Evolutionary conservation across 495 filamentous ascomycete species (phyloP).

Genomic region (Lasiosphaeris hirsuta): DNA sequence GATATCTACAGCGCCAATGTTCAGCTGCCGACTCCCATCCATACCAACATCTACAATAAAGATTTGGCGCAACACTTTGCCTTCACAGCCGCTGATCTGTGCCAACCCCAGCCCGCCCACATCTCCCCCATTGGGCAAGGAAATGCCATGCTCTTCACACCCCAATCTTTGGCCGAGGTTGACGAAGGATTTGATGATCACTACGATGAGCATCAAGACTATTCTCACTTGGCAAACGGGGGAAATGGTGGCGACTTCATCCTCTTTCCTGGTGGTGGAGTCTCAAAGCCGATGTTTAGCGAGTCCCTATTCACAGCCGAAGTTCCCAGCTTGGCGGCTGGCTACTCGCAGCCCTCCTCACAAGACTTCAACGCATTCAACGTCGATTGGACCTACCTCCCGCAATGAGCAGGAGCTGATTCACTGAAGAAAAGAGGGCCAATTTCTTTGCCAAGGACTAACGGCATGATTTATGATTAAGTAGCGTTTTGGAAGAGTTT

Average conservation of each 20-base stretch:
- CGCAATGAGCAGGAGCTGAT: constrained; percentile 12
- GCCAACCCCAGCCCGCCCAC: constrained; percentile 42
- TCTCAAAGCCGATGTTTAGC: constrained; percentile 31
- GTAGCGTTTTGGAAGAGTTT: neutral
- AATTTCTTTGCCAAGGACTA: neutral
- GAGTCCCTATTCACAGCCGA: constrained; percentile 36
- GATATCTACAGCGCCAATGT: constrained; percentile 55
- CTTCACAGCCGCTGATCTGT: constrained; percentile 32
- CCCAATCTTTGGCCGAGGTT: constrained; percentile 45
- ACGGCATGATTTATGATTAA: neutral
- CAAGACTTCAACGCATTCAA: constrained; percentile 38
- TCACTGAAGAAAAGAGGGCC: neutral
- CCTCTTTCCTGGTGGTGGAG: constrained; percentile 27
- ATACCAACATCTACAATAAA: constrained; percentile 37
- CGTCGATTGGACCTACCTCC: constrained; percentile 40
- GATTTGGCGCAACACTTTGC: constrained; percentile 35
- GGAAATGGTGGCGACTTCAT: constrained; percentile 30
- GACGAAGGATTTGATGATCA: constrained; percentile 51
- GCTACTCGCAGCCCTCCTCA: constrained; percentile 39
- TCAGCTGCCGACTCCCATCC: constrained; percentile 38
- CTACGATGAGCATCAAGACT: constrained; percentile 38
- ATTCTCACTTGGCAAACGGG: constrained; percentile 20
- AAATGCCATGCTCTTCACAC: constrained; percentile 62
- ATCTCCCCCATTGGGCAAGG: constrained; percentile 62
- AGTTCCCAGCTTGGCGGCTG: constrained; percentile 35